These are phyloP conservation scores for Phycomyces nitens DNA, from an alignment of 192 early-diverging fungal species.

Conservation along the genomic window DNA sequence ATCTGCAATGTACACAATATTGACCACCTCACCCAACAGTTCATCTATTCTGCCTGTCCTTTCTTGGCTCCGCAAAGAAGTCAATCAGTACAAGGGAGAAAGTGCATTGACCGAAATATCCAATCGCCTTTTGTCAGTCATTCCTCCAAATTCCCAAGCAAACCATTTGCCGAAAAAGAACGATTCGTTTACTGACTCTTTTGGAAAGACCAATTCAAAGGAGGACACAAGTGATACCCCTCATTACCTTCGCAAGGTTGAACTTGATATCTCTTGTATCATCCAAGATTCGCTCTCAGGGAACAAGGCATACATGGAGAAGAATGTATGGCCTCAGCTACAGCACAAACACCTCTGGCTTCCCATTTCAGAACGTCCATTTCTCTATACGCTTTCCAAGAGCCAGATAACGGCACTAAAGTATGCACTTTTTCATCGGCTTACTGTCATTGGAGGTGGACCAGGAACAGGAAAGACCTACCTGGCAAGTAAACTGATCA, in stretches of 20 bases:
- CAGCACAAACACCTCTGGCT: background rate
- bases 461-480: conserved; percentile 31
- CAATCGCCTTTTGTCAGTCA: conserved; percentile 2
- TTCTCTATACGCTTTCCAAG: conserved; percentile 18
- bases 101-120: background rate
- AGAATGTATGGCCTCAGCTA: conserved; percentile 19
- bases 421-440: conserved; percentile 20
- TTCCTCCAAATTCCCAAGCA: background rate
- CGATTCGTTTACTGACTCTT: background rate
- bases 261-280: conserved; percentile 13
- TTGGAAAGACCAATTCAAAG: background rate
- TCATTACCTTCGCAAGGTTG: conserved; percentile 1
- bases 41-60: background rate
- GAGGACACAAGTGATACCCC: background rate
- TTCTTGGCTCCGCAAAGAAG: conserved; percentile 4
- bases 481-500: conserved; percentile 20
- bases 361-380: background rate
- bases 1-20: background rate
- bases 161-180: background rate
- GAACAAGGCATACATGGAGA: conserved; percentile 1
- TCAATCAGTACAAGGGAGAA: background rate
- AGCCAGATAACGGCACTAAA: conserved; percentile 26
- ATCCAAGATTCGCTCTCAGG: background rate
- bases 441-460: conserved; percentile 25
- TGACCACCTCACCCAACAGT: background rate